Evolutionary conservation across 2,329 filamentous ascomycete genomes (phyloP), one percentile per base, ranked within the genome.

Genomic region (Fulvia fulva): DNA sequence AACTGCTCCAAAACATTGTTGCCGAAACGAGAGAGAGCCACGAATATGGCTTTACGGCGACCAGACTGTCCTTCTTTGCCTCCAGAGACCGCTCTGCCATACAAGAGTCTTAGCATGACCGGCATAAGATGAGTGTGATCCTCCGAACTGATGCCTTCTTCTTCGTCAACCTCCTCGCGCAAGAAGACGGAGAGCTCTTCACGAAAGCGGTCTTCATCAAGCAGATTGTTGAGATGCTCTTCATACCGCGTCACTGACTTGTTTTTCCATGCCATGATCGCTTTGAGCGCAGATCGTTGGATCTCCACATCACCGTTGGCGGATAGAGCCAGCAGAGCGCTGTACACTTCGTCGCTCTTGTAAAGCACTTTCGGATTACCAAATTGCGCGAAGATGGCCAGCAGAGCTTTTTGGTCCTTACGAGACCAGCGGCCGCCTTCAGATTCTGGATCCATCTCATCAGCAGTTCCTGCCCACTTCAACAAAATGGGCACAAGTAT

Each of bases 141-240:
- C 6, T 86, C 78, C 64, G 87, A 86, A 63, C 97, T 88, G 55
- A 87, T 76, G 57, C 86, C 86, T 19, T 89, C 87, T 16, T 88
- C 83, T 9, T 61, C 56, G 21, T 57, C 60, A 14, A 62, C 62
- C 16, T 61, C 56, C 68, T 91, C 88, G 51, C 69, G 69, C 54
- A 99, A 82, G 63, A 99, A 88, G 4, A 94, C 85, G 0, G 91
- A 88, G n/a, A 99, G 81, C 71, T 97, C 93, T 68, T 97, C 94
- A 69, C 91, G 90, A 76, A 97, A 96, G 51, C 90, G 84, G 23
- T 89, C 87, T 62, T 97, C 94, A 65, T 99, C 94, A 8, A 97
- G 82, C 1, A 99, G 80, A 66, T 91, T 92, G 61, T 91, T 82
- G 23, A 99, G 76, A 65, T 92, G 90, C 65, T 97, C 91, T 67